Base-by-base conservation (phyloP, 768 basidiomycete species). In the Tephrocybe rancida region DNA sequence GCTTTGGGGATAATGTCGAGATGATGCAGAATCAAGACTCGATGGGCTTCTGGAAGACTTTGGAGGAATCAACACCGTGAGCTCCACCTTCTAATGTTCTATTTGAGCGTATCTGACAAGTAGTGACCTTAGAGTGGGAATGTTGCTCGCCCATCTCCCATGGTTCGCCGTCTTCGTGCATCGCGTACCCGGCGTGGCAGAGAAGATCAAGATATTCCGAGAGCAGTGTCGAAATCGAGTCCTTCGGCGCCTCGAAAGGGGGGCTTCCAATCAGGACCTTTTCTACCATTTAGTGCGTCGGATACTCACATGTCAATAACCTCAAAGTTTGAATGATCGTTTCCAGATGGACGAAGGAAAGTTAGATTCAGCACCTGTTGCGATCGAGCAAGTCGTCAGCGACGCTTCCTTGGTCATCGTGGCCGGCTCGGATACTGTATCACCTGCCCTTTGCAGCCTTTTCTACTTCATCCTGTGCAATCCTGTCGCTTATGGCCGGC, bases 241-340 rank as follows among this genome's bases (percentile, higher is more conserved):
- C 2, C 71, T 87, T 35, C 73, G 72, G 54, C 72, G 87, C 24
- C 85, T 83, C 60, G 79, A 83, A 67, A 79, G 82, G 24, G 62
- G 62, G 0, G 55, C 62, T 8, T 47, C 50, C 24, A 55, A 53
- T 5, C 57, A 60, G 25, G 62, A 65, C 47, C 37, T 65, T 5
- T 63, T 65, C 44, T 60, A 65, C 34, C 53, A 65, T 30, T 32
- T 65, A 52, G 64, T 63, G 35, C 19, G 54, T 50, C 41, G 32
- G 26, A 4, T 18, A 3, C 35, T 13, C 35, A 5, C 5, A 8
- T 16, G 35, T 7, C 4, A 4, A 6, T 37, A 16, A 37, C 35
- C 30, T 37, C 14, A n/a, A n/a, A n/a, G 35, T 9, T 16, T 37
- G 35, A 37, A 9, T 37, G 10, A 16, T 4, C 16, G 16, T 38